Evolutionary conservation across 148 eudicot species (phyloP).

Genomic region (Polygonum aviculare): DNA sequence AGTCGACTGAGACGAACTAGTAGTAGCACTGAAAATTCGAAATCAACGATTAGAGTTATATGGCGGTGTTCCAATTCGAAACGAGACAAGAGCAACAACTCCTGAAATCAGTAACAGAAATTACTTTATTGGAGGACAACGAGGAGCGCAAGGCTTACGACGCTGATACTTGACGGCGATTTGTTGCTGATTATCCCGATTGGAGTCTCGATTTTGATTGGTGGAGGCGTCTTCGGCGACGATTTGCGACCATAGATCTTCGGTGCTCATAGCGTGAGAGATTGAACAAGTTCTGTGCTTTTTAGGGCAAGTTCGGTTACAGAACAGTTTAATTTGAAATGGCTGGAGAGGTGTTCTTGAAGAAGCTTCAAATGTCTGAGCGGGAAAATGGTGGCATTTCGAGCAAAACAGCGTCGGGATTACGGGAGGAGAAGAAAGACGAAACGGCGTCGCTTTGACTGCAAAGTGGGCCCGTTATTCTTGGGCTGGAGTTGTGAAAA

Average conservation of each 20-base stretch:
- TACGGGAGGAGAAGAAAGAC: not conserved
- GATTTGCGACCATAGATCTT: slow-evolving; percentile 50
- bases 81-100: not conserved
- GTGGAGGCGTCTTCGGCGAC: slow-evolving; percentile 26
- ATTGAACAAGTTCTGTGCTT: not conserved
- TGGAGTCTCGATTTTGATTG: slow-evolving; percentile 6
- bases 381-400: not conserved
- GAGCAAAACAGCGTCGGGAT: not conserved
- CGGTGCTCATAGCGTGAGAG: slow-evolving; percentile 8
- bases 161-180: slow-evolving; percentile 36
- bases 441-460: not conserved
- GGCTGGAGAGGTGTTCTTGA: not conserved
- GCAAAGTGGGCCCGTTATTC: not conserved
- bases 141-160: slow-evolving; percentile 10
- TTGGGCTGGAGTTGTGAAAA: not conserved
- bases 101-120: not conserved
- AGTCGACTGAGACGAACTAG: slow-evolving; percentile 16
- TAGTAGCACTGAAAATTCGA: slow-evolving; percentile 11
- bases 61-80: not conserved
- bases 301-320: not conserved
- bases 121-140: slow-evolving; percentile 12
- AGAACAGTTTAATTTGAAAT: not conserved
- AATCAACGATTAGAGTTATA: not conserved
- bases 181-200: slow-evolving; percentile 19
- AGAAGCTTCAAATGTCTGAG: not conserved